Percentiles rank a stretch among this genome's conserved stretches.
Evolutionary conservation across 306 rosid species (phyloP).

Genomic region (Lupinus albus): DNA sequence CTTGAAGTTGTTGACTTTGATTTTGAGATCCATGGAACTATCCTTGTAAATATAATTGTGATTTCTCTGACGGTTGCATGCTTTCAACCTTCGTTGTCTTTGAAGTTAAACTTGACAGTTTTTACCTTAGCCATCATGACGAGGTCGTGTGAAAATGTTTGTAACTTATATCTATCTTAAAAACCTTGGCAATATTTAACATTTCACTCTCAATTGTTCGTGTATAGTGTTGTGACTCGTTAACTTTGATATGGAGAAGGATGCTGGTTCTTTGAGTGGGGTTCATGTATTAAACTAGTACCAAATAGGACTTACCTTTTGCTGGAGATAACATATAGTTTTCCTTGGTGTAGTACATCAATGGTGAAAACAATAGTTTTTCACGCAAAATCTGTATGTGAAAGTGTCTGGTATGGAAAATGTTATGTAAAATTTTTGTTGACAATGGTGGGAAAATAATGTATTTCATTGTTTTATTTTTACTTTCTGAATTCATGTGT

Average conservation of each 20-base stretch:
- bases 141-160: not conserved
- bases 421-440: too few relatives aligned
- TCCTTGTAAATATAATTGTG: conserved; percentile 43
- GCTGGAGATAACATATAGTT: not conserved
- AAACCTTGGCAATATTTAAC: not conserved
- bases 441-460: too few relatives aligned
- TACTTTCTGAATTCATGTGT: too few relatives aligned
- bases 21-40: conserved; percentile 34
- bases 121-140: not conserved
- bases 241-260: not conserved
- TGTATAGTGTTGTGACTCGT: not conserved
- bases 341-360: not conserved
- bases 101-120: conserved; percentile 16
- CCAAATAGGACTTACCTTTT: not conserved
- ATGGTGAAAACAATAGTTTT: not conserved
- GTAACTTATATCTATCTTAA: not conserved
- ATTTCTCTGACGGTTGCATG: conserved; percentile 28
- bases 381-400: not conserved
- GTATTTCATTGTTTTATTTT: too few relatives aligned
- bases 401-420: not conserved
- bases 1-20: conserved; percentile 17
- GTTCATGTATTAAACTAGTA: not conserved
- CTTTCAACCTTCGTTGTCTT: conserved; percentile 13
- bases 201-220: not conserved
- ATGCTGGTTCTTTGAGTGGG: not conserved